Evolutionary conservation across 2,329 filamentous ascomycete species (phyloP).

Genomic region (Hymenoscyphus linearis): DNA sequence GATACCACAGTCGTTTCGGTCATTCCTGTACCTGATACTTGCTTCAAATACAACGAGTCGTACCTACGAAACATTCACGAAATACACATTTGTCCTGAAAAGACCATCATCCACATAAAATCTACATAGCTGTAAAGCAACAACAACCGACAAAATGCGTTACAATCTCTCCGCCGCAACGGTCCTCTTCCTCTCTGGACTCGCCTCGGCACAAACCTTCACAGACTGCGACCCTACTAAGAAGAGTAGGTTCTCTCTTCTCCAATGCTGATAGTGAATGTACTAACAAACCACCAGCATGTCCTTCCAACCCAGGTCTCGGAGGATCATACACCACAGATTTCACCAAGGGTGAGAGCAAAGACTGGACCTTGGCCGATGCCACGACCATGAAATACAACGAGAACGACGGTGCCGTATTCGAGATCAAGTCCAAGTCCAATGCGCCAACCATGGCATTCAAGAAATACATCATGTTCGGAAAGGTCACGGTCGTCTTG

Average conservation of each 20-base stretch:
- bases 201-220: conserved; percentile 39
- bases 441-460: conserved; percentile 43
- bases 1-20: conserved; percentile 9
- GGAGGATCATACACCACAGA: conserved; percentile 36
- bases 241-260: conserved; percentile 29
- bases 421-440: conserved; percentile 41
- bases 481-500: conserved; percentile 43
- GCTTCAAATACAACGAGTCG: neutral
- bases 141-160: conserved; percentile 19
- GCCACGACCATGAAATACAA: conserved; percentile 39
- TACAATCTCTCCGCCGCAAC: conserved; percentile 17
- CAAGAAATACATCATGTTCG: conserved; percentile 49
- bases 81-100: neutral
- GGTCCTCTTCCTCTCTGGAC: conserved; percentile 16
- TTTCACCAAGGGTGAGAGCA: conserved; percentile 38
- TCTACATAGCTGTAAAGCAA: neutral
- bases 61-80: neutral
- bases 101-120: neutral
- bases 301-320: conserved; percentile 40
- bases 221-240: conserved; percentile 40
- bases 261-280: neutral
- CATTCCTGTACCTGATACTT: neutral
- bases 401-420: conserved; percentile 40
- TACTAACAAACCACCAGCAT: conserved; percentile 29
- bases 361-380: conserved; percentile 51